Conservation (phyloP, 2,329 filamentous ascomycete species). For the Ophiostoma montium region DNA sequence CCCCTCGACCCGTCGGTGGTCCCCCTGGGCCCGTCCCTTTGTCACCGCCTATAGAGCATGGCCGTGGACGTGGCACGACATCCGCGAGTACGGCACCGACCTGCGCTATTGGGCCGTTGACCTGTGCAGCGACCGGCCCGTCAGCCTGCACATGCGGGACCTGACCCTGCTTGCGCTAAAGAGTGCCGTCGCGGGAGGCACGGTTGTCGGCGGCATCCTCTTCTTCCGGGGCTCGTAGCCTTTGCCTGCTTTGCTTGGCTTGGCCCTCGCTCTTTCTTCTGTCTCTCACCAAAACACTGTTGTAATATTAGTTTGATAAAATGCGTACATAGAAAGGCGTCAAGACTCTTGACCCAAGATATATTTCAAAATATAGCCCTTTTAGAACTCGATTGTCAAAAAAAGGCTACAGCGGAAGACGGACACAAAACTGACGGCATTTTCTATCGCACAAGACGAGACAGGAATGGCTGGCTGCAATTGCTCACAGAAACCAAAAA, state of each 20-base stretch:
- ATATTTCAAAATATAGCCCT: not conserved
- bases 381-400: not conserved
- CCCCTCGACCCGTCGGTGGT: not conserved
- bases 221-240: not conserved
- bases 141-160: slow-evolving; percentile 54
- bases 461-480: not conserved
- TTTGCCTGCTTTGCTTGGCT: not conserved
- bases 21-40: not conserved
- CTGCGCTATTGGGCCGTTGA: slow-evolving; percentile 35
- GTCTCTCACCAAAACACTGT: not conserved
- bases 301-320: slow-evolving; percentile 3
- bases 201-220: slow-evolving; percentile 5
- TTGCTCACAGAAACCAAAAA: not conserved
- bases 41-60: not conserved
- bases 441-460: not conserved
- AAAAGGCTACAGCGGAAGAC: too few relatives aligned
- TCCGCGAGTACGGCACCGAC: slow-evolving; percentile 21
- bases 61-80: slow-evolving; percentile 27
- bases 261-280: not conserved
- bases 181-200: slow-evolving; percentile 50
- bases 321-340: not conserved
- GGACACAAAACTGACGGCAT: too few relatives aligned
- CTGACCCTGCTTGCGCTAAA: slow-evolving; percentile 56
- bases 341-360: not conserved
- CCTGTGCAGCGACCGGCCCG: slow-evolving; percentile 49